Evolutionary conservation across 768 basidiomycete genomes (phyloP).

Genomic region (Hemileccinum impolitum): DNA sequence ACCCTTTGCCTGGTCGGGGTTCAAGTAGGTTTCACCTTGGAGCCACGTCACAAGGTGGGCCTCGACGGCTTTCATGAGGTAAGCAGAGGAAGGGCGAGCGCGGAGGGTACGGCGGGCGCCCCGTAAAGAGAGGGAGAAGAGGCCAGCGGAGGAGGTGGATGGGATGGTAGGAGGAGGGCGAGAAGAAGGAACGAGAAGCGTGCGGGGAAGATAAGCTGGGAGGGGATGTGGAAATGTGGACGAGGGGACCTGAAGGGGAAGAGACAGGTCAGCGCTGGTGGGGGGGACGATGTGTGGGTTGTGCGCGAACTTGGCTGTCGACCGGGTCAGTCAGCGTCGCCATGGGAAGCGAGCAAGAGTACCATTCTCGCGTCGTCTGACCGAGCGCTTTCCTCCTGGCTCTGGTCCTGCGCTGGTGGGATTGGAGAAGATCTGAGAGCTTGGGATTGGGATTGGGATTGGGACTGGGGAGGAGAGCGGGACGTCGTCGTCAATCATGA

Average conservation of each 20-base stretch:
- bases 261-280: constrained; percentile 49
- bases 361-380: constrained; percentile 78
- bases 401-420: too few relatives aligned
- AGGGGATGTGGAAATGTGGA: constrained; percentile 77
- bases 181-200: constrained; percentile 46
- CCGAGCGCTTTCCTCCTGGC: constrained; percentile 73
- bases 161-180: constrained; percentile 42
- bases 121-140: constrained; percentile 72
- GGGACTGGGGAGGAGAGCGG: too few relatives aligned
- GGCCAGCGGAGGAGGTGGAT: constrained; percentile 61
- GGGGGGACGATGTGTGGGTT: constrained; percentile 74
- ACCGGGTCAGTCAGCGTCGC: constrained; percentile 1
- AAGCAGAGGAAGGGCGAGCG: constrained; percentile 46
- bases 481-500: too few relatives aligned
- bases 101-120: constrained; percentile 71
- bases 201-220: constrained; percentile 66
- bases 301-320: constrained; percentile 61
- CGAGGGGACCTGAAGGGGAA: constrained; percentile 40
- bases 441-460: too few relatives aligned
- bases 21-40: constrained; percentile 51
- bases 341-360: constrained; percentile 16
- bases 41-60: constrained; percentile 63
- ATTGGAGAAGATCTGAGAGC: too few relatives aligned
- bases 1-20: constrained; percentile 42
- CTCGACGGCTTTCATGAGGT: constrained; percentile 69